Evolutionary conservation across 495 filamentous ascomycete species (phyloP), one percentile per base, ranked within the genome.

Genomic region (Hypoxylon fuscum): DNA sequence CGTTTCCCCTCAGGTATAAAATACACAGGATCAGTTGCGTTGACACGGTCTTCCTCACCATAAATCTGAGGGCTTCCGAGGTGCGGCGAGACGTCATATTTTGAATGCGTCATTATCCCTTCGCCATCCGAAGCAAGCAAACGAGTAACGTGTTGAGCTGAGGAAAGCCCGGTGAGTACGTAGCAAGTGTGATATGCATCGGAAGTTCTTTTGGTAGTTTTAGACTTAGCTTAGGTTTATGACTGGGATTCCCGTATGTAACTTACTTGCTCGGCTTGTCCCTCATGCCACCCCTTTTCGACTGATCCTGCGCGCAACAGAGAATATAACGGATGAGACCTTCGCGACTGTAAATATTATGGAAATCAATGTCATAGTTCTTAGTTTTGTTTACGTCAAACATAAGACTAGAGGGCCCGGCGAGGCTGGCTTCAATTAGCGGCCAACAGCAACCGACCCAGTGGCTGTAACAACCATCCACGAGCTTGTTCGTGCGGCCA

Each of bases 401-500:
- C 40, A 64, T 55, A 10, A 65, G 63, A 49, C 43, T 70, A 57
- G 64, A 56, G 29, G 63, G 74, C 3, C 84, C 86, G 53, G 81
- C 76, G 32, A 93, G 75, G 43, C 87, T 88, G n/a, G 91, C 93
- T 71, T 96, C 89, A 54, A 98, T 75, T 57, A 98, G 74, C 32
- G 94, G 87, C 88, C 93, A 98, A 74, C 93, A 97, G 23, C 88
- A 90, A 5, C 96, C 95, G 8, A 97, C 90, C 95, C 95, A 98
- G 68, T 96, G 93, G 74, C 90, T 94, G 76, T 98, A 98, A 73
- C 95, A 98, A 44, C 94, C 95, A 74, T 98, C 95, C 18, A 98
- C 93, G 6, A 98, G 81, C 75, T 98, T 98, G 76, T 98, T 97
- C n/a, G 95, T 96, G 62, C 95, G 85, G 55, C 95, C 95, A 12